These are phyloP conservation scores for Capronia americana DNA, from an alignment of 2,329 filamentous ascomycete species.

Conservation along the genomic window DNA sequence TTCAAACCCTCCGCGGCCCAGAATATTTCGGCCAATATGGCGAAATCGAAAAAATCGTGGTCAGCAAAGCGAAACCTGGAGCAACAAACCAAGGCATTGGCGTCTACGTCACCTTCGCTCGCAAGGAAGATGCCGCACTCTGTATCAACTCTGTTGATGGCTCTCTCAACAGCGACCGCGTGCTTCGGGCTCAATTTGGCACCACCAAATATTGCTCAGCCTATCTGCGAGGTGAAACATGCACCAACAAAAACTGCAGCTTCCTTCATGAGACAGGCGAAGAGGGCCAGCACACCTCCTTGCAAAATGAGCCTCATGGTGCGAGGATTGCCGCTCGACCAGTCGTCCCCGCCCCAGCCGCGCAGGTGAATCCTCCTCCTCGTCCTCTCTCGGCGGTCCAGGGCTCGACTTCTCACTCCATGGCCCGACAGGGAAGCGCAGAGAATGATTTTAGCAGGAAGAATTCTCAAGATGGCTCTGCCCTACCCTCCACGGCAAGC, in stretches of 20 bases:
- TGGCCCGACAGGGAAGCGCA: conserved; percentile 75
- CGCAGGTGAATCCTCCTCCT: conserved; percentile 46
- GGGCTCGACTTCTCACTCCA: conserved; percentile 57
- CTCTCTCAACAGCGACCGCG: conserved; percentile 85
- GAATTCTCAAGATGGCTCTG: conserved; percentile 78
- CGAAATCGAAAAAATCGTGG: conserved; percentile 97
- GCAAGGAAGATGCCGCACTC: conserved; percentile 83
- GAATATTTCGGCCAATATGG: conserved; percentile 99
- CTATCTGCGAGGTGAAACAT: conserved; percentile 91
- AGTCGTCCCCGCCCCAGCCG: conserved; percentile 47
- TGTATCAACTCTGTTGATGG: conserved; percentile 94
- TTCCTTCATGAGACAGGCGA: conserved; percentile 98
- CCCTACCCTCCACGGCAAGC: conserved; percentile 89
- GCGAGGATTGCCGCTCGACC: conserved; percentile 45
- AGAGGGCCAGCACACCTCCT: conserved; percentile 60
- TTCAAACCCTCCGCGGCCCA: conserved; percentile 85
- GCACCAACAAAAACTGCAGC: conserved; percentile 95
- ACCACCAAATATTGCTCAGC: conserved; percentile 99
- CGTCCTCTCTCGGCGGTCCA: conserved; percentile 50
- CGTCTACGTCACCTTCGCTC: conserved; percentile 97
- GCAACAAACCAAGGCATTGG: conserved; percentile 82
- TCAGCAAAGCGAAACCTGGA: conserved; percentile 89
- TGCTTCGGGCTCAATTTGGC: conserved; percentile 77
- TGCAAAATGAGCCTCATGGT: conserved; percentile 40
- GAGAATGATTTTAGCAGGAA: conserved; percentile 66